A percentile compares a stretch with the other conserved stretches of the same genome.
Evolutionary conservation across 1,284 basidiomycete species (phyloP).

Genomic region (Leccinum holopus): DNA sequence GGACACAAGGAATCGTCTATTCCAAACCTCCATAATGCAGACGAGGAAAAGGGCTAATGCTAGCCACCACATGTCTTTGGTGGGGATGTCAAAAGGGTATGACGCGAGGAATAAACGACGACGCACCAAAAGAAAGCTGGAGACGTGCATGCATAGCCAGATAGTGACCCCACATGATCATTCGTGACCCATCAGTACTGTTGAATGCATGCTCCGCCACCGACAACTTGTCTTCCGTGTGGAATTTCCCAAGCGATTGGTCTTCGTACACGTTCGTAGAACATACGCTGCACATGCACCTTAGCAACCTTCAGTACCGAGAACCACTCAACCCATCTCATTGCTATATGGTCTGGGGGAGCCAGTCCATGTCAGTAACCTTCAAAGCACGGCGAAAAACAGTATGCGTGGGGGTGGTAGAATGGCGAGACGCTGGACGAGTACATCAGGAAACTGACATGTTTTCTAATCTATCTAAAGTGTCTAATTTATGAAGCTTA

Average conservation of each 20-base stretch:
- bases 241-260: constrained; percentile 76
- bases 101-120: neutral
- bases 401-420: constrained; percentile 32
- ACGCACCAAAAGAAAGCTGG: constrained; percentile 83
- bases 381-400: constrained; percentile 1
- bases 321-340: constrained; percentile 50
- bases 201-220: constrained; percentile 51
- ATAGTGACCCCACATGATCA: constrained; percentile 74
- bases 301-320: neutral
- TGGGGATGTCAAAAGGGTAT: constrained; percentile 4
- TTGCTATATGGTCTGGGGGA: constrained; percentile 62
- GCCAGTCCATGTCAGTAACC: constrained; percentile 10
- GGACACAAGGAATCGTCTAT: neutral
- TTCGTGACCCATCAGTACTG: constrained; percentile 43
- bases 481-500: too few species aligned
- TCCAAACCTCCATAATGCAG: constrained; percentile 81
- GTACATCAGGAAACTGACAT: too few species aligned
- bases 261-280: constrained; percentile 99
- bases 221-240: constrained; percentile 46
- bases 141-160: constrained; percentile 77
- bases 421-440: too few species aligned
- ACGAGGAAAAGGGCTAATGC: constrained; percentile 75
- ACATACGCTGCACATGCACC: constrained; percentile 63
- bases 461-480: too few species aligned
- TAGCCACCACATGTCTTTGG: constrained; percentile 87